phyloP scores from a whole-genome alignment of 1,139 yeast genomes.

The Candida tetrigidarum region DNA sequence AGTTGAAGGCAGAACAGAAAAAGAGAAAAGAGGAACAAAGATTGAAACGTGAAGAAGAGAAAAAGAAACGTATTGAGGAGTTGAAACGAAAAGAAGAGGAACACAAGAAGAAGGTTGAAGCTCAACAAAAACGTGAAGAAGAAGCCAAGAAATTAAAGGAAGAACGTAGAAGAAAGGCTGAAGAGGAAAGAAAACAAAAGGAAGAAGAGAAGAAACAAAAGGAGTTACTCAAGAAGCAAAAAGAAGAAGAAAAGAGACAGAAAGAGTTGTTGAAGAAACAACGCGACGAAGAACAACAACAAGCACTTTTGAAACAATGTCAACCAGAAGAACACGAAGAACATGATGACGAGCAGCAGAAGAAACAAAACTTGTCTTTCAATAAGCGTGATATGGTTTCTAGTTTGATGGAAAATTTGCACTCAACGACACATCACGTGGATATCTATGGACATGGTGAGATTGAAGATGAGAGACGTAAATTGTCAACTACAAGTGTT shows the following conservation, averaged over 20 bases:
- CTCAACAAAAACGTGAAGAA: conserved; percentile 57
- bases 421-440: no score
- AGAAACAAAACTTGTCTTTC: not conserved
- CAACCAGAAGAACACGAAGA: conserved; percentile 24
- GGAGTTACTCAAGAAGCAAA: conserved; percentile 42
- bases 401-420: no score
- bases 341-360: conserved; percentile 22
- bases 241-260: conserved; percentile 37
- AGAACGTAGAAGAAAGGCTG: conserved; percentile 52
- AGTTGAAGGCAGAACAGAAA: conserved; percentile 46
- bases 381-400: conserved; percentile 16
- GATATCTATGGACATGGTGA: no score
- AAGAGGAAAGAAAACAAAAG: conserved; percentile 41
- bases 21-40: conserved; percentile 53
- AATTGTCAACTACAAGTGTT: conserved; percentile 6
- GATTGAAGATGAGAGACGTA: conserved; percentile 12
- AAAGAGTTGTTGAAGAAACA: conserved; percentile 35
- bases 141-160: conserved; percentile 41
- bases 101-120: conserved; percentile 43
- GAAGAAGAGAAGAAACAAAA: conserved; percentile 51
- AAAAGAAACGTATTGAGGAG: conserved; percentile 46
- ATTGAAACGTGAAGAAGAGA: conserved; percentile 58
- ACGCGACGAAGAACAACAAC: conserved; percentile 32
- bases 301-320: conserved; percentile 32
- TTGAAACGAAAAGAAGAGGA: conserved; percentile 51